phyloP scores from a whole-genome alignment of 495 filamentous ascomycete genomes.

The Xylaria acuta region DNA sequence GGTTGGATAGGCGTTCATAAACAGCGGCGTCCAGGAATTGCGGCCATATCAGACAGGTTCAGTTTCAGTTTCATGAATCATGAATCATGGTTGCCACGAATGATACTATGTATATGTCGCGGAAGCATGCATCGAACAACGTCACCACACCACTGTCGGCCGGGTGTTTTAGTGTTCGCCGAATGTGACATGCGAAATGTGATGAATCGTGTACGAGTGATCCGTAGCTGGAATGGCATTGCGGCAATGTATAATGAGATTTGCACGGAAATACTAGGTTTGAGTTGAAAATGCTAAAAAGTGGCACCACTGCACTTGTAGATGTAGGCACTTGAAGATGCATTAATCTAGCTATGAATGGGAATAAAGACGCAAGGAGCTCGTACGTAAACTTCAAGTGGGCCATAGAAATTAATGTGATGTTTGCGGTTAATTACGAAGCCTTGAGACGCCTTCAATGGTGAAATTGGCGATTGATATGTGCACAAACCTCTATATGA shows the following conservation, averaged over 20 bases:
- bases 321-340: neutral
- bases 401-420: neutral
- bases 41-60: neutral
- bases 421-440: neutral
- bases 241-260: neutral
- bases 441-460: neutral
- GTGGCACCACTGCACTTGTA: neutral
- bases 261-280: neutral
- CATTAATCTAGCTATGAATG: neutral
- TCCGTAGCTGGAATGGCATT: neutral
- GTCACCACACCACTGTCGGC: neutral
- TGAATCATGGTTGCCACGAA: neutral
- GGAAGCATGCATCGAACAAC: neutral
- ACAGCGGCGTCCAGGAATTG: neutral
- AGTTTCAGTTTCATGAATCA: neutral
- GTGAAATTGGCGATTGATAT: too few relatives aligned
- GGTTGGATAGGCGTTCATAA: neutral
- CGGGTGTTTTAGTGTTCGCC: neutral
- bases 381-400: neutral
- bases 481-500: neutral
- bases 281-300: neutral
- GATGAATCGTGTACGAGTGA: neutral
- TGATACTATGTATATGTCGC: neutral
- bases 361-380: neutral
- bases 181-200: neutral